Evolutionary conservation across 2,329 filamentous ascomycete genomes (phyloP).

Genomic region (Ophiostoma sp.): DNA sequence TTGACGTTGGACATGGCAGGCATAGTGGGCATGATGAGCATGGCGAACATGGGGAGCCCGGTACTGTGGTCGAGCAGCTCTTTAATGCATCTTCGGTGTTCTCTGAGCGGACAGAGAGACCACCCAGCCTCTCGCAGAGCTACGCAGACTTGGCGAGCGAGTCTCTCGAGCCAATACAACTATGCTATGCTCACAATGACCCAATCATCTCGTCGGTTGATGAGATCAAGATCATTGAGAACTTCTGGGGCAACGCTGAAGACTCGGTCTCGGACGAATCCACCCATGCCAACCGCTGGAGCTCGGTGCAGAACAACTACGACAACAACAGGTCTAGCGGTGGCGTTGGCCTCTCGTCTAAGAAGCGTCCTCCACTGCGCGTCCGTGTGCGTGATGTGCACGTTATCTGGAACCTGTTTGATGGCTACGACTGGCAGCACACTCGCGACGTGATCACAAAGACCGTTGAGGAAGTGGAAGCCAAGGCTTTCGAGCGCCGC

Average conservation of each 20-base stretch:
- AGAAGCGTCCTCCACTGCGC: constrained; percentile 56
- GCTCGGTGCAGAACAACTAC: constrained; percentile 70
- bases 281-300: constrained; percentile 60
- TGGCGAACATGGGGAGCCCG: constrained; percentile 28
- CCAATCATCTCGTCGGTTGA: neutral
- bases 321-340: constrained; percentile 36
- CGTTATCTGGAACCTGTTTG: constrained; percentile 95
- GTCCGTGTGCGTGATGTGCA: constrained; percentile 80
- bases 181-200: neutral
- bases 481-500: constrained; percentile 70
- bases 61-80: constrained; percentile 40
- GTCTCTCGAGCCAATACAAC: neutral
- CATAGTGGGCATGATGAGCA: neutral
- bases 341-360: constrained; percentile 39
- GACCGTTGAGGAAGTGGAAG: constrained; percentile 82
- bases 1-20: neutral
- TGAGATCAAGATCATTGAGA: constrained; percentile 38
- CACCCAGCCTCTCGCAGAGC: neutral
- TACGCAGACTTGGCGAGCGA: neutral
- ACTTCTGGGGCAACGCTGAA: constrained; percentile 65
- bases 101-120: constrained; percentile 35
- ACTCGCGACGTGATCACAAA: constrained; percentile 83
- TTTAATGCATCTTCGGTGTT: constrained; percentile 43
- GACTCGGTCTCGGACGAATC: constrained; percentile 46
- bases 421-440: constrained; percentile 92